phyloP scores from a whole-genome alignment of 106 monocot species.

The Triglochin maritima region DNA sequence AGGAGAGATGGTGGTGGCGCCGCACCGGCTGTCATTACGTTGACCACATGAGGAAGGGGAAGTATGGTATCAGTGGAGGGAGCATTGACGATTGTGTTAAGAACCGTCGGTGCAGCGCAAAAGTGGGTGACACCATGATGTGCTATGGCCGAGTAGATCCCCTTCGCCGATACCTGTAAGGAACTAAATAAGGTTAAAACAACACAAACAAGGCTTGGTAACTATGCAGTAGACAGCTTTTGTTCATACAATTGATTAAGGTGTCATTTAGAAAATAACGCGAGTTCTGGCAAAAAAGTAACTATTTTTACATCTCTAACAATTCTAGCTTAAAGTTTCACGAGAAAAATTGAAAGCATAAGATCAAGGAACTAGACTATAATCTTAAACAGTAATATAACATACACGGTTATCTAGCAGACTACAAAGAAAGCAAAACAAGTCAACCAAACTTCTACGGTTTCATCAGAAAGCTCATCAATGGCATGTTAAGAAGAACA shows the following conservation, averaged over 20 bases:
- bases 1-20: constrained; percentile 19
- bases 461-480: no score
- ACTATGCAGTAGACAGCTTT: no score
- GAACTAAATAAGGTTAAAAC: background rate
- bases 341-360: background rate
- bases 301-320: background rate
- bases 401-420: no score
- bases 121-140: constrained; percentile 19
- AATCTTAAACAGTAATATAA: no score
- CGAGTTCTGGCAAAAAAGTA: background rate
- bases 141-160: constrained; percentile 17
- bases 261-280: background rate
- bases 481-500: background rate
- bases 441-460: no score
- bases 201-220: background rate
- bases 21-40: constrained; percentile 24
- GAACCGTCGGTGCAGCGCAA: constrained; percentile 20
- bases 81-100: constrained; percentile 22
- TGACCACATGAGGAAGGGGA: constrained; percentile 19
- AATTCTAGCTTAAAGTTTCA: background rate
- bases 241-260: background rate
- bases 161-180: constrained; percentile 17
- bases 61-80: constrained; percentile 7
- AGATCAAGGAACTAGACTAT: no score
- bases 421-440: background rate